Evolutionary conservation across 345 rosid species (phyloP), one percentile per base, ranked within the genome.

Genomic region (Murraya koenigii): DNA sequence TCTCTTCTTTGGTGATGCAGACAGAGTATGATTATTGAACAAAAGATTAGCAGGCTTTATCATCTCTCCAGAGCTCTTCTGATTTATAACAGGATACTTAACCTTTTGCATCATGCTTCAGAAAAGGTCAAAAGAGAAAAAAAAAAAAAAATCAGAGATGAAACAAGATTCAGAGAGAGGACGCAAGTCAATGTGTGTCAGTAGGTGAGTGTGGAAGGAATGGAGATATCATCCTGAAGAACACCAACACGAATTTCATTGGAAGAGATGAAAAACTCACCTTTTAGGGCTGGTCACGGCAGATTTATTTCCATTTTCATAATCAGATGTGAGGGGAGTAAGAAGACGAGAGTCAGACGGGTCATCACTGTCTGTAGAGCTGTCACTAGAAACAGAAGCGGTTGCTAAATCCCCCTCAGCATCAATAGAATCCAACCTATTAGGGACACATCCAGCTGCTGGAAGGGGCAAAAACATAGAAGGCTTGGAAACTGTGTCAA

Each of bases 301-400:
- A 68, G 92, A 84, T 83, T 86, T 86, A 76, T 82, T 80, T 67
- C 88, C 91, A 81, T 87, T 89, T 67, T 93, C 98, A 79, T 86
- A 89, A 82, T 93, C 94, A 77, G 88, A 89, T 71, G 97, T 90
- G 77, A 83, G 80, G 22, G 97, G 97, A 84, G 94, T 91, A 36
- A 79, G 90, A 19, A 78, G 88, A 79, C 79, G 87, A 63, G 89
- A 90, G 77, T 88, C 92, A 71, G 87, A 84, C 8, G 85, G 89
- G 74, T 89, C 89, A 61, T 93, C 90, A 76, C 87, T 85, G 80
- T 90, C 92, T 33, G 66, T 86, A 79, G 94, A 92, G 77, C 91
- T 88, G 81, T 84, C 90, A 77, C 94, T 88, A 36, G 91, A 89
- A 69, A 88, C 86, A 67, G 93, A 92, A 85, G 87, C 93, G 65